Evolutionary conservation across 177 flowering plant species (phyloP), one percentile per base, ranked within the genome.

Genomic region (Vitis hybrid): DNA sequence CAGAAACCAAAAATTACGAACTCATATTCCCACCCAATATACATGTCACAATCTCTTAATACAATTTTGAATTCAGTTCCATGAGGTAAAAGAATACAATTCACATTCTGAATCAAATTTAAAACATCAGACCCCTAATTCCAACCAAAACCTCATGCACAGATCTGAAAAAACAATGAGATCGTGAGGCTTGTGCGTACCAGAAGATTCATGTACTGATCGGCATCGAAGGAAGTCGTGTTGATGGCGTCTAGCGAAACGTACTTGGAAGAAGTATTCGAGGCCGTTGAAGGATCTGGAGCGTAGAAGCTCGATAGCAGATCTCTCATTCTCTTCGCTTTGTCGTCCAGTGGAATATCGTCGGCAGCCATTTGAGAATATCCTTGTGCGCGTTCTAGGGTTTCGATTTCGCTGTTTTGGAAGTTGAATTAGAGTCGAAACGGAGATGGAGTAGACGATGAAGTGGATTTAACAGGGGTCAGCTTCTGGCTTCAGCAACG

Each of bases 291-390:
- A 75, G 87, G 86, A 85, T 92, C 97, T 2, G 90, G 91, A 61
- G 97, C 78, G 83, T 96, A 96, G 81, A 96, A 96, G 78, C 99
- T 96, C 52, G 99, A 92, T 0, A 96, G 77, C 59, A 96, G 91
- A 85, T 96, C 99, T 72, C 99, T 83, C 97, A 86, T 96, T 67
- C 98, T 82, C 90, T 88, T 93, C 46, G 97, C 97, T 74, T 93
- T 96, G 62, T 93, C 99, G 73, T 96, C 99, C 75, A 93, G 10
- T 3, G 88, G 91, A 30, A 75, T 82, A 9, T 81, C 93, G 40
- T 83, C 95, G 2, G 60, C 77, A 79, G 52, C 92, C 97, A 88
- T 92, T 18, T 18, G 74, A 35, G 30, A 12, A 10, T 50, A 11
- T 40, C 3, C 59, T 35, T 6, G 46, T 35, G 6, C 3, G 46